phyloP scores from a whole-genome alignment of 2,329 filamentous ascomycete genomes.

The Phialophora chinensis region DNA sequence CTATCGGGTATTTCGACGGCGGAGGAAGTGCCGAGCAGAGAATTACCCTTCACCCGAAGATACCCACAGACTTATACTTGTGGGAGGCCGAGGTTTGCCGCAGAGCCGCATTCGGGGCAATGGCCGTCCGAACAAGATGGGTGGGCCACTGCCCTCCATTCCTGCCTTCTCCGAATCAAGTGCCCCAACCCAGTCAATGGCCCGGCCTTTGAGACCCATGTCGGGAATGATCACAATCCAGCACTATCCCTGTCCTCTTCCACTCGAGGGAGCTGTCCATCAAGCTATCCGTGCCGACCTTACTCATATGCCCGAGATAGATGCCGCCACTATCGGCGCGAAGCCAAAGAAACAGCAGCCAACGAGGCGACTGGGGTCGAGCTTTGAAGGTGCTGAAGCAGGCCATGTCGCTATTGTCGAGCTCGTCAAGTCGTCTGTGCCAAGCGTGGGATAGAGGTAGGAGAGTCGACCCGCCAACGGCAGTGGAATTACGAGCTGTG shows the following conservation, averaged over 20 bases:
- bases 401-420: not conserved
- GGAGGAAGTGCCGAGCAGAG: not conserved
- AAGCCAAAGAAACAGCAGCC: not conserved
- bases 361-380: not conserved
- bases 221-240: not conserved
- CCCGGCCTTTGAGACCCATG: not conserved
- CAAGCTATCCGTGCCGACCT: not conserved
- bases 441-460: not conserved
- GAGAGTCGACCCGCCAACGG: not conserved
- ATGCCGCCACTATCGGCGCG: not conserved
- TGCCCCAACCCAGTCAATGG: constrained; percentile 3
- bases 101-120: constrained; percentile 22
- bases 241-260: constrained; percentile 3
- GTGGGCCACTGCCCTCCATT: not conserved
- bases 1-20: not conserved
- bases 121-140: not conserved
- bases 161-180: not conserved
- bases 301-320: not conserved
- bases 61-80: constrained; percentile 13
- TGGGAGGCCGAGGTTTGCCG: constrained; percentile 18
- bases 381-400: not conserved
- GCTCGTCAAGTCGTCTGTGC: not conserved
- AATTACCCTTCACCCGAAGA: constrained; percentile 10
- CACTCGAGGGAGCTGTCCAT: not conserved
- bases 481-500: not conserved